Base-by-base conservation (phyloP, 768 basidiomycete genomes). In the Gelatoporia subvermispora region DNA sequence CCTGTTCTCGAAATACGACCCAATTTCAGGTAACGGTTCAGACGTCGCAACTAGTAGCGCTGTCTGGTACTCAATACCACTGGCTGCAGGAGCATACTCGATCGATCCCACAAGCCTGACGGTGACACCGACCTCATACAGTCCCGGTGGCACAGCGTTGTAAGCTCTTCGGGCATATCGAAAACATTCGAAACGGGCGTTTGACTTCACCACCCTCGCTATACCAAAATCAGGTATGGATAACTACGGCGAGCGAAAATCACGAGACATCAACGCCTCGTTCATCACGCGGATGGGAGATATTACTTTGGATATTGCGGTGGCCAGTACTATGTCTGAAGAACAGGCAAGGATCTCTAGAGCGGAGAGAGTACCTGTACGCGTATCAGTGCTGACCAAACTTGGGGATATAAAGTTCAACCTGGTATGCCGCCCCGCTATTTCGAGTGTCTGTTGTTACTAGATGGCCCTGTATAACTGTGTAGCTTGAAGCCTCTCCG, bases 221-320 rank as follows among this genome's bases (percentile, higher is more conserved):
- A 15, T 9, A 22, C n/a, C 3, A 38, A 41, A 10, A 23, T n/a
- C 36, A 17, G 16, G 22, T 21, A 39, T 20, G 25, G 16, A 21
- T n/a, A 28, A 36, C 24, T 9, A 11, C 24, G 37, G 36, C 21
- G 22, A 17, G 40, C 22, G 36, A 16, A 38, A 16, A 4, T 28
- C 11, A 25, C 24, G 17, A 20, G 53, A 61, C 4, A 42, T 58
- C 20, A 55, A 61, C 43, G 62, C 60, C 2, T 43, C 54, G 1
- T 61, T 64, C 52, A 45, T 53, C 18, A 64, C 62, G 1, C 55
- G 57, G 3, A 60, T 61, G 31, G 59, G 60, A 11, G 24, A 39
- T 22, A 53, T 64, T 39, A 54, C 25, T 37, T 55, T 64, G 21
- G 52, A 59, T 24, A 36, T 64, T 8, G 58, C 58, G 4, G 53